phyloP scores from a whole-genome alignment of 441 rosid species.

The Metrosideros polymorpha region DNA sequence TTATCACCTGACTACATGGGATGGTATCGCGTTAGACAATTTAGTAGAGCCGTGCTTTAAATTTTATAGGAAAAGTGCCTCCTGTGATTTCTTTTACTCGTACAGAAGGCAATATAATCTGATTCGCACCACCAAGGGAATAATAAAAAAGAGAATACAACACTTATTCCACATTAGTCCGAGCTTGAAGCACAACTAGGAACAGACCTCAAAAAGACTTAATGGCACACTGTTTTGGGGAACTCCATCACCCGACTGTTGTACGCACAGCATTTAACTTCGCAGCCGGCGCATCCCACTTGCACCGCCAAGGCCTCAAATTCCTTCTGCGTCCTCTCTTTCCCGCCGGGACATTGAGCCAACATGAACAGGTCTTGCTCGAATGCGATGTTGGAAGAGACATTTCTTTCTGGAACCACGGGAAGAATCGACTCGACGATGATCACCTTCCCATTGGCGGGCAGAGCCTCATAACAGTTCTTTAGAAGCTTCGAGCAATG shows the following conservation, averaged over 20 bases:
- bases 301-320: constrained; percentile 20
- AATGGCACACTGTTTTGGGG: not conserved
- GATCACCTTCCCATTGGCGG: constrained; percentile 22
- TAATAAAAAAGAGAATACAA: not conserved
- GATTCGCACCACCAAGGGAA: not conserved
- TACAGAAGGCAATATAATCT: not conserved
- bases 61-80: too few relatives aligned
- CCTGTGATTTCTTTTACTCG: too few relatives aligned
- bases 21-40: too few relatives aligned
- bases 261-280: constrained; percentile 14
- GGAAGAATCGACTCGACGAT: constrained; percentile 1
- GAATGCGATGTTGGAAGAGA: not conserved
- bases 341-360: constrained; percentile 21
- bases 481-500: constrained; percentile 26
- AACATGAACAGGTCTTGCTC: constrained; percentile 18
- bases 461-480: constrained; percentile 28
- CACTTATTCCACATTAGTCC: not conserved
- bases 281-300: constrained; percentile 14
- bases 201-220: not conserved
- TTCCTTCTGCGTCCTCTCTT: constrained; percentile 23
- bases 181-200: not conserved
- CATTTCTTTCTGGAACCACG: not conserved
- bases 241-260: constrained; percentile 26
- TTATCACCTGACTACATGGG: too few relatives aligned
- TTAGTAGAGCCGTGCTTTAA: too few relatives aligned